phyloP scores from a whole-genome alignment of 345 rosid species.

The Syzygium jambos region DNA sequence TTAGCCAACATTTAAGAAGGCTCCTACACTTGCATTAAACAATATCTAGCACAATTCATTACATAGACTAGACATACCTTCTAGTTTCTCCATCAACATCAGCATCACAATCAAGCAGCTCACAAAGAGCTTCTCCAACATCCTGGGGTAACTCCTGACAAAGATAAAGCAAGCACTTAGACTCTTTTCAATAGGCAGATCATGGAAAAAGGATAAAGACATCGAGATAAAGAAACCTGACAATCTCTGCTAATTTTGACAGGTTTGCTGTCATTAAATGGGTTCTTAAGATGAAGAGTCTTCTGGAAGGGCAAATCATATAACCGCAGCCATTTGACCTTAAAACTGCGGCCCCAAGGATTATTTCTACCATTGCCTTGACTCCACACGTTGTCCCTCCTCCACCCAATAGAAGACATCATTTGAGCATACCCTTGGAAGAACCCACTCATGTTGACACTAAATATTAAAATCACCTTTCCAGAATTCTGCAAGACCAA shows the following conservation, averaged over 20 bases:
- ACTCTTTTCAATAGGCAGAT: neutral
- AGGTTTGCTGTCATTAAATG: constrained; percentile 85
- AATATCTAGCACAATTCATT: neutral
- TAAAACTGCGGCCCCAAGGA: constrained; percentile 94
- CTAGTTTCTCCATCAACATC: constrained; percentile 34
- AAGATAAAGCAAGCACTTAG: neutral
- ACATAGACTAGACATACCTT: constrained; percentile 24
- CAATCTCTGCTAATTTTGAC: constrained; percentile 99
- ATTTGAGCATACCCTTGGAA: constrained; percentile 99
- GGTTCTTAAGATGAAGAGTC: constrained; percentile 94
- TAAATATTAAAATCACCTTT: constrained; percentile 74
- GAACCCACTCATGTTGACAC: constrained; percentile 99
- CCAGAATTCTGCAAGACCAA: constrained; percentile 71
- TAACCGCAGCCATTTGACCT: constrained; percentile 78
- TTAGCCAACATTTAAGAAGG: neutral
- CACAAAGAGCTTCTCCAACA: constrained; percentile 91
- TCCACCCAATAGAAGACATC: constrained; percentile 91
- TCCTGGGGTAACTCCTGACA: constrained; percentile 76
- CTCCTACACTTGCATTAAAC: neutral
- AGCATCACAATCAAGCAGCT: constrained; percentile 61
- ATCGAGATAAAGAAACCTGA: constrained; percentile 41
- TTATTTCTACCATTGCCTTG: constrained; percentile 79
- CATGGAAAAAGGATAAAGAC: constrained; percentile 1
- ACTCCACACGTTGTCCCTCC: constrained; percentile 86
- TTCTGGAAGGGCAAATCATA: constrained; percentile 87